Evolutionary conservation across 2,329 filamentous ascomycete species (phyloP).

Genomic region (Lachnellula suecica): DNA sequence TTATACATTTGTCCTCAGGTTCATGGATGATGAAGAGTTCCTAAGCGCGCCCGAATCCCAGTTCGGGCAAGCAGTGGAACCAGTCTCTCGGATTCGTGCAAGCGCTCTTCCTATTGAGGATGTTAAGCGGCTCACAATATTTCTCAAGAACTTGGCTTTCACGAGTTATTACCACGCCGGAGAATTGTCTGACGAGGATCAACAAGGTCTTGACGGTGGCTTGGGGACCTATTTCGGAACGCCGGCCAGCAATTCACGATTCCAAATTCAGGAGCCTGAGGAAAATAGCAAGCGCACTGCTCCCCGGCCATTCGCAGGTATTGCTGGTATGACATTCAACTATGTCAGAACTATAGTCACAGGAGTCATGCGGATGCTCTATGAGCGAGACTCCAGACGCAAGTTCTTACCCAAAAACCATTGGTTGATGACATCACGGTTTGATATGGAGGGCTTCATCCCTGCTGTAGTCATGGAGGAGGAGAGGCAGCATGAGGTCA

Average conservation of each 20-base stretch:
- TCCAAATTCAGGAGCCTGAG: constrained; percentile 17
- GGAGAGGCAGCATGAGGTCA: constrained; percentile 69
- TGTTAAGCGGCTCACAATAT: constrained; percentile 72
- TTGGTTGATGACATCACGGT: constrained; percentile 88
- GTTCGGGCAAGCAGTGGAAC: constrained; percentile 37
- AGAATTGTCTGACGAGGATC: constrained; percentile 53
- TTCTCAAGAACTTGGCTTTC: constrained; percentile 89
- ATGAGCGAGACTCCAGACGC: constrained; percentile 88
- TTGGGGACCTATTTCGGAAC: constrained; percentile 45
- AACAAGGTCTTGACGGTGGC: constrained; percentile 36
- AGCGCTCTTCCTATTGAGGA: constrained; percentile 72
- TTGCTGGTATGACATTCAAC: constrained; percentile 72
- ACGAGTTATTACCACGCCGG: constrained; percentile 81
- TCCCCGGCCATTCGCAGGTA: constrained; percentile 52
- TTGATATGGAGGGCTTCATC: constrained; percentile 89
- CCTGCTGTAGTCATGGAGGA: constrained; percentile 85
- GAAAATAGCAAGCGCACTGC: constrained; percentile 10
- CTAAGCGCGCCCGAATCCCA: constrained; percentile 57
- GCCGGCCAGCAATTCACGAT: constrained; percentile 19
- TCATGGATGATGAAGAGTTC: constrained; percentile 97
- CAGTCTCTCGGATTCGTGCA: constrained; percentile 49
- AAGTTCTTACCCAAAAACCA: constrained; percentile 80
- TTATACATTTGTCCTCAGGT: constrained; percentile 86
- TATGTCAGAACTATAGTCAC: constrained; percentile 81
- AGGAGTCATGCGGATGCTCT: constrained; percentile 79